These are phyloP conservation scores for Candida mesenterica DNA, from an alignment of 1,139 yeast genomes.

Conservation along the genomic window DNA sequence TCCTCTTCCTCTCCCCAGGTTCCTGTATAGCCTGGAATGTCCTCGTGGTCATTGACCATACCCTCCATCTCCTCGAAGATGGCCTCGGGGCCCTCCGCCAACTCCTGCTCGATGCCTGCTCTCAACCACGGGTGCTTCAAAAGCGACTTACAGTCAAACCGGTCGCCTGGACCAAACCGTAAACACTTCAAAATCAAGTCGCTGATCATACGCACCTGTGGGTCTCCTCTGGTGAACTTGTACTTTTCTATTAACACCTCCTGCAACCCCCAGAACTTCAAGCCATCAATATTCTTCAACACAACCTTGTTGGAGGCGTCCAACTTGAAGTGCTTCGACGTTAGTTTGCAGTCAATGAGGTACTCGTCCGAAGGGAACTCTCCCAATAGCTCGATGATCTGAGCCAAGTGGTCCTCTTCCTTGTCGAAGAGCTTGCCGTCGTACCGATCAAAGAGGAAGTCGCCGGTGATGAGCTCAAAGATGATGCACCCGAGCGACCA, in stretches of 20 bases:
- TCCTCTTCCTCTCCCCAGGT: slow-evolving; percentile 20
- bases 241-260: slow-evolving; percentile 74
- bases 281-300: slow-evolving; percentile 56
- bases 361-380: slow-evolving; percentile 51
- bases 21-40: slow-evolving; percentile 29
- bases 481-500: slow-evolving; percentile 85
- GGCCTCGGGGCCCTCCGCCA: slow-evolving; percentile 27
- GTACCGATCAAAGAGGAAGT: slow-evolving; percentile 80
- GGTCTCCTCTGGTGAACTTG: slow-evolving; percentile 38
- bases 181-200: slow-evolving; percentile 51
- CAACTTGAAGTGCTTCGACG: slow-evolving; percentile 52
- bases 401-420: slow-evolving; percentile 87
- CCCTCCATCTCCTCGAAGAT: slow-evolving; percentile 10
- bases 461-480: slow-evolving; percentile 82
- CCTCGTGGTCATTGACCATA: slow-evolving; percentile 14
- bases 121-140: slow-evolving; percentile 75
- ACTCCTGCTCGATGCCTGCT: slow-evolving; percentile 61
- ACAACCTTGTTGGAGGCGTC: slow-evolving; percentile 38
- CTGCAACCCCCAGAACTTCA: slow-evolving; percentile 67
- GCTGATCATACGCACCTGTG: slow-evolving; percentile 28
- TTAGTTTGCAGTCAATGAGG: slow-evolving; percentile 49
- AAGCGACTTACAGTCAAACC: slow-evolving; percentile 17
- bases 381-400: slow-evolving; percentile 67
- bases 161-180: slow-evolving; percentile 76
- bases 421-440: slow-evolving; percentile 60